Base-by-base conservation (phyloP, 106 monocot species). In the Dactylorhiza incarnata region DNA sequence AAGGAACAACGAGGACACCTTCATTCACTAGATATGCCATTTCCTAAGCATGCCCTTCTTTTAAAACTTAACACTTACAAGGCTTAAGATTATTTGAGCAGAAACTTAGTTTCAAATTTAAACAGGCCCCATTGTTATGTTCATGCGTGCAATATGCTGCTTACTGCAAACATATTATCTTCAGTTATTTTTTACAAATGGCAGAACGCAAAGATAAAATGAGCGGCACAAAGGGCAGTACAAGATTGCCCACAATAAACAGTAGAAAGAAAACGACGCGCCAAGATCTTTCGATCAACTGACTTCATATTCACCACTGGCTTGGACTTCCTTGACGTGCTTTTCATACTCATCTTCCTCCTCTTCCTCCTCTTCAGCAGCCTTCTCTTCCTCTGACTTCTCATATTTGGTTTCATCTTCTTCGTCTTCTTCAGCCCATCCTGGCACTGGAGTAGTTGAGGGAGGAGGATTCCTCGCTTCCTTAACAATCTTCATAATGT, bases 401-500 rank as follows among this genome's bases (percentile, higher is more conserved):
- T 46, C 43, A 17, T 51, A 69, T n/a, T 50, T 52, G 3, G 20
- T 74, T 50, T 72, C 83, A 0, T 76, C 81, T 2, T 82, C 86
- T 3, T 81, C 84, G 1, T 85, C 87, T 46, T 81, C 88, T 65
- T 83, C 83, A 5, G 58, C 62, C 83, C 87, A 88, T 16, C 82
- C 85, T 0, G 85, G 50, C 15, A 87, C 72, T 5, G 82, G 43
- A 10, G 72, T 75, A 9, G 74, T 54, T 14, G 84, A 78, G 0
- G 82, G 80, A 23, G 90, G 76, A 6, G 80, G 75, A 23, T 48
- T 74, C 73, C 81, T 80, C 2, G 85, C 90, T 54, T 87, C 83
- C 16, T 72, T 75, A 17, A 90, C 85, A 44, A 90, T 85, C 67
- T 81, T 90, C 85, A 83, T 90, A 26, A 90, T 87, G 24, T 87